Evolutionary conservation across 805 yeast species (phyloP).

Genomic region (Candida koratica): DNA sequence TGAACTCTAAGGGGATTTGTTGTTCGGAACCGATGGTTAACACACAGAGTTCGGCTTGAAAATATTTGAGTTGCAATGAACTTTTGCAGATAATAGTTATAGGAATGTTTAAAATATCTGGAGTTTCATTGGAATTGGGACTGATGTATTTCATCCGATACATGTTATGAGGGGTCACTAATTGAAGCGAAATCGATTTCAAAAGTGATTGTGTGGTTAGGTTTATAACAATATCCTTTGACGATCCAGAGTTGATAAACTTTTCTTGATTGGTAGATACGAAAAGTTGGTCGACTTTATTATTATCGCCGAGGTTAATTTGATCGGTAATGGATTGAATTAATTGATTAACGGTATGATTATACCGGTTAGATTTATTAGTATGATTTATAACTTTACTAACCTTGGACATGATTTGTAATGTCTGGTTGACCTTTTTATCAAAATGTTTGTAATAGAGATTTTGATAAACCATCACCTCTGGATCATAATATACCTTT

Average conservation of each 20-base stretch:
- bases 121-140: slow-evolving; percentile 12
- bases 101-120: slow-evolving; percentile 8
- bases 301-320: slow-evolving; percentile 1
- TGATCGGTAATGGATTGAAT: slow-evolving; percentile 8
- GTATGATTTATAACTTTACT: not conserved
- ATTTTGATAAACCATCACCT: slow-evolving; percentile 17
- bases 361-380: not conserved
- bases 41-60: slow-evolving; percentile 28
- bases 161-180: slow-evolving; percentile 16
- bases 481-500: slow-evolving; percentile 9
- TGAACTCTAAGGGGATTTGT: slow-evolving; percentile 37
- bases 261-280: slow-evolving; percentile 11
- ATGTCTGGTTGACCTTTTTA: slow-evolving; percentile 25
- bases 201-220: not conserved
- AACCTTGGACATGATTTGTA: slow-evolving; percentile 11
- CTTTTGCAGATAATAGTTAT: slow-evolving; percentile 4
- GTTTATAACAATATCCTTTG: slow-evolving; percentile 1
- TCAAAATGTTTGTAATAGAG: slow-evolving; percentile 23
- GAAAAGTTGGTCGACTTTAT: slow-evolving; percentile 22
- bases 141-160: slow-evolving; percentile 23
- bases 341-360: slow-evolving; percentile 1
- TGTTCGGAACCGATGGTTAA: slow-evolving; percentile 28
- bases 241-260: not conserved
- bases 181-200: not conserved
- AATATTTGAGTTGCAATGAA: slow-evolving; percentile 22